These are phyloP conservation scores for Neurospora sp. DNA, from an alignment of 495 filamentous ascomycete genomes.

Conservation along the genomic window DNA sequence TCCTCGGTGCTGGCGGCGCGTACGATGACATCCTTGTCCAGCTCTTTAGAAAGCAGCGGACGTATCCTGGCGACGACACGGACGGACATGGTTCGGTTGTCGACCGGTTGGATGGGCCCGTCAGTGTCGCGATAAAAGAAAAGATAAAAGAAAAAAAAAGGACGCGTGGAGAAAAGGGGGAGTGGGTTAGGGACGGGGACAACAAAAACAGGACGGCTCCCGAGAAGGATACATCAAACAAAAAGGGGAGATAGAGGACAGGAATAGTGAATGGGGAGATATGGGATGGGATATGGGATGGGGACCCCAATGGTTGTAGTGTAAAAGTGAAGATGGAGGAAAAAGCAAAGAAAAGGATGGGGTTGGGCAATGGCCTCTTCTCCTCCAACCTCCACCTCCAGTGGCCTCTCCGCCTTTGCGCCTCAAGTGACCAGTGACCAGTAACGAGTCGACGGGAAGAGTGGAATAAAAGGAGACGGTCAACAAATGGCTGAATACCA, in stretches of 20 bases:
- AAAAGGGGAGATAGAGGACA: neutral
- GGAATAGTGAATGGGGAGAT: slow-evolving; percentile 2
- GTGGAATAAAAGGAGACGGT: neutral
- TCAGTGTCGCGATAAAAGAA: neutral
- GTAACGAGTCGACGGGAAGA: neutral
- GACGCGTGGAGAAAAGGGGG: neutral
- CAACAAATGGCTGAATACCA: neutral
- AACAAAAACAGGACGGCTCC: neutral
- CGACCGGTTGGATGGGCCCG: neutral
- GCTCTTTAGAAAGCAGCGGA: slow-evolving; percentile 74
- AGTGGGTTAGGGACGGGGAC: neutral
- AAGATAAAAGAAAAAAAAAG: neutral
- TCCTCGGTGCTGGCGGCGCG: slow-evolving; percentile 48
- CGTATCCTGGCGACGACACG: slow-evolving; percentile 84
- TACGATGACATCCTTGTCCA: slow-evolving; percentile 77
- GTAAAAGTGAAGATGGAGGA: neutral
- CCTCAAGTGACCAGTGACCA: neutral
- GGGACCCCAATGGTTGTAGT: neutral
- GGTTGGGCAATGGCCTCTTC: neutral
- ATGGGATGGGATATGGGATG: slow-evolving; percentile 1
- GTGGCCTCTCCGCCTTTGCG: neutral
- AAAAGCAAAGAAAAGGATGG: neutral
- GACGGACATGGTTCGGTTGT: slow-evolving; percentile 45
- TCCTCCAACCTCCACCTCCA: neutral
- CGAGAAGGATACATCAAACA: neutral